phyloP scores from a whole-genome alignment of 148 eudicot genomes.

The Vaccinium darrowii region DNA sequence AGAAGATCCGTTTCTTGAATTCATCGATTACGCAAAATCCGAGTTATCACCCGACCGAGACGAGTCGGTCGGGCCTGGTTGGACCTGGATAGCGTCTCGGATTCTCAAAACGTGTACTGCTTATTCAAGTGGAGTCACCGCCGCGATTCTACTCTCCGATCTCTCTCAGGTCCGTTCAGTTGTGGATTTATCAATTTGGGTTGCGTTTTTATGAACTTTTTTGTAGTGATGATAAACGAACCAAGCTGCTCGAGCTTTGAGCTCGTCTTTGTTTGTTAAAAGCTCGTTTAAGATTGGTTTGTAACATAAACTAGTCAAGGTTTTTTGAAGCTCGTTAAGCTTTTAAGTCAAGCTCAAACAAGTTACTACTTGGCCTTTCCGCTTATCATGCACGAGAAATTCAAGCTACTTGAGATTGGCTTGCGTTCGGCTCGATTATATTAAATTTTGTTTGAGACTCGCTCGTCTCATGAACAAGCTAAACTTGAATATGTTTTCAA shows the following conservation, averaged over 20 bases:
- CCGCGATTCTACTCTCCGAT: constrained; percentile 88
- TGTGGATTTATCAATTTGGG: background rate
- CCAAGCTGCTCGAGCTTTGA: background rate
- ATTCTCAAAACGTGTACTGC: constrained; percentile 74
- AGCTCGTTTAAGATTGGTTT: background rate
- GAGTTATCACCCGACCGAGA: constrained; percentile 43
- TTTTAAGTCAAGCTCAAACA: background rate
- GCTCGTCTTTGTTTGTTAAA: background rate
- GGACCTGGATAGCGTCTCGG: constrained; percentile 83
- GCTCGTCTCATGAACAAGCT: background rate
- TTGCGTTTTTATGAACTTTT: background rate
- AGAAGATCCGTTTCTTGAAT: constrained; percentile 58
- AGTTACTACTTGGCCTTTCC: background rate
- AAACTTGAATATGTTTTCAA: background rate
- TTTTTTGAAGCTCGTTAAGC: background rate
- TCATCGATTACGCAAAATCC: constrained; percentile 69
- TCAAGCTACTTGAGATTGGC: background rate
- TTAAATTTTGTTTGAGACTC: background rate
- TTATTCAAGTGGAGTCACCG: constrained; percentile 85
- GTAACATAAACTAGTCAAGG: background rate
- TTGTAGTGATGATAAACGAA: background rate
- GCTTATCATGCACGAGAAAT: background rate
- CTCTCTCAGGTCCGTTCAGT: constrained; percentile 57
- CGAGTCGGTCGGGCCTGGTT: constrained; percentile 47
- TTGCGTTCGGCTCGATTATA: background rate